Percentiles rank a stretch among this genome's conserved stretches.
phyloP scores from a whole-genome alignment of 2,329 filamentous ascomycete species.

The Keithomyces neogunnii region DNA sequence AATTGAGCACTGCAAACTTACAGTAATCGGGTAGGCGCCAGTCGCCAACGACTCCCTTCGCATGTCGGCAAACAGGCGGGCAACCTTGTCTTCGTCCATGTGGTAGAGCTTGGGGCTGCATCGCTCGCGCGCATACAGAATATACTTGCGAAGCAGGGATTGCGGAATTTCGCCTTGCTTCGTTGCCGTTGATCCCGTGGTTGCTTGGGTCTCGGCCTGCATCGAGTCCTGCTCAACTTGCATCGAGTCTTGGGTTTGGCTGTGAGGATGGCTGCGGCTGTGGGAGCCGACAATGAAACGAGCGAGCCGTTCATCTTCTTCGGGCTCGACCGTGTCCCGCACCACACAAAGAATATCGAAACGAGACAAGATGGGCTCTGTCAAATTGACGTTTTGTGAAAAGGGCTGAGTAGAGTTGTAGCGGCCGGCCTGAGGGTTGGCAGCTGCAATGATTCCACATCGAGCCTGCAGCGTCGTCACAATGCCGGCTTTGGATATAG shows the following conservation, averaged over 20 bases:
- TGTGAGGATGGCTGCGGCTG: constrained; percentile 72
- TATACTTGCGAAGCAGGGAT: constrained; percentile 89
- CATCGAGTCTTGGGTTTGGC: constrained; percentile 48
- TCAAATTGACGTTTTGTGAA: constrained; percentile 91
- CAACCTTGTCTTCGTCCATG: constrained; percentile 96
- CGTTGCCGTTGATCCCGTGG: constrained; percentile 9
- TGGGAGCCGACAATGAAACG: constrained; percentile 94
- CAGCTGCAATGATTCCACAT: constrained; percentile 91
- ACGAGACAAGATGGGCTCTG: constrained; percentile 93
- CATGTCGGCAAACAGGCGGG: constrained; percentile 93
- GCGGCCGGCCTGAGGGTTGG: constrained; percentile 90
- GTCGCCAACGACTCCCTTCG: constrained; percentile 84
- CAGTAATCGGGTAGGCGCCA: constrained; percentile 94
- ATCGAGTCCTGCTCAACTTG: constrained; percentile 53
- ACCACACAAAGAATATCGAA: constrained; percentile 97
- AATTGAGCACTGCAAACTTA: constrained; percentile 38
- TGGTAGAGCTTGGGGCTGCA: constrained; percentile 90
- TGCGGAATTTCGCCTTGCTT: constrained; percentile 73
- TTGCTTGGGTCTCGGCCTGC: constrained; percentile 25
- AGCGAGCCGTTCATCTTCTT: constrained; percentile 85
- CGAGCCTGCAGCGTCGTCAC: constrained; percentile 94
- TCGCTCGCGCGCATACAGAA: constrained; percentile 85
- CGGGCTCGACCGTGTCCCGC: constrained; percentile 86
- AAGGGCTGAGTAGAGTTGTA: constrained; percentile 97
- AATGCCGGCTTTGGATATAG: constrained; percentile 96